Conservation (phyloP, 495 filamentous ascomycete species). For the Filosporella fistucella region DNA sequence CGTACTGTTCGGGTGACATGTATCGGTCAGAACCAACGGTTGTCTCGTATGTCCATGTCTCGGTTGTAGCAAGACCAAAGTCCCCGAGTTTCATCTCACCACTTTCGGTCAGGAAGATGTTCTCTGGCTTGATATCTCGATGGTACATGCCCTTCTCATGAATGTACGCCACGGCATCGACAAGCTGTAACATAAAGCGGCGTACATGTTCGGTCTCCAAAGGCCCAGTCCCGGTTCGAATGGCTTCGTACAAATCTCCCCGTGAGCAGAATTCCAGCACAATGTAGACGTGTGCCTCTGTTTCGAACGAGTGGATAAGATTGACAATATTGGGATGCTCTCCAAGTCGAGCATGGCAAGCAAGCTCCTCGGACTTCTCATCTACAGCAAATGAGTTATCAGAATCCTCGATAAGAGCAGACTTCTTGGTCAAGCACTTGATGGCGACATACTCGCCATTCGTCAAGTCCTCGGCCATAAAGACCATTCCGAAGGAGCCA, state of each 20-base stretch:
- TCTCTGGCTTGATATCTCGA: constrained; percentile 99
- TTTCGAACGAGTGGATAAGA: constrained; percentile 86
- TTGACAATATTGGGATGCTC: constrained; percentile 92
- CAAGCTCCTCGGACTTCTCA: constrained; percentile 82
- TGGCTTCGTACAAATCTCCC: constrained; percentile 96
- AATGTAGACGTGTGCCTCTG: constrained; percentile 80
- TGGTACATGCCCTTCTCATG: constrained; percentile 90
- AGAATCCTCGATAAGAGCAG: constrained; percentile 40
- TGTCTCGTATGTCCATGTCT: constrained; percentile 81
- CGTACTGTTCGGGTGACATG: constrained; percentile 98
- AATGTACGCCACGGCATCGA: constrained; percentile 86
- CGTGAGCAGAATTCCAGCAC: constrained; percentile 95
- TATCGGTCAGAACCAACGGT: constrained; percentile 96
- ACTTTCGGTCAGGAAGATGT: constrained; percentile 86
- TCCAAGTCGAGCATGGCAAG: constrained; percentile 72
- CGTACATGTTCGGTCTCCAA: constrained; percentile 94
- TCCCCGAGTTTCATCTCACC: constrained; percentile 95
- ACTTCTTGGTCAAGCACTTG: constrained; percentile 86
- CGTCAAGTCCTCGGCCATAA: constrained; percentile 74
- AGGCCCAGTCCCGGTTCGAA: constrained; percentile 80
- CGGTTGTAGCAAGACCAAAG: constrained; percentile 85
- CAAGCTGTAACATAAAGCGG: constrained; percentile 91
- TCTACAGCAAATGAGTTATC: constrained; percentile 59
- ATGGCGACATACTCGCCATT: constrained; percentile 81
- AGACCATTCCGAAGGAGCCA: constrained; percentile 98